Conservation (phyloP, 352 stramenopile genomes). For the Phytophthora capsici region DNA sequence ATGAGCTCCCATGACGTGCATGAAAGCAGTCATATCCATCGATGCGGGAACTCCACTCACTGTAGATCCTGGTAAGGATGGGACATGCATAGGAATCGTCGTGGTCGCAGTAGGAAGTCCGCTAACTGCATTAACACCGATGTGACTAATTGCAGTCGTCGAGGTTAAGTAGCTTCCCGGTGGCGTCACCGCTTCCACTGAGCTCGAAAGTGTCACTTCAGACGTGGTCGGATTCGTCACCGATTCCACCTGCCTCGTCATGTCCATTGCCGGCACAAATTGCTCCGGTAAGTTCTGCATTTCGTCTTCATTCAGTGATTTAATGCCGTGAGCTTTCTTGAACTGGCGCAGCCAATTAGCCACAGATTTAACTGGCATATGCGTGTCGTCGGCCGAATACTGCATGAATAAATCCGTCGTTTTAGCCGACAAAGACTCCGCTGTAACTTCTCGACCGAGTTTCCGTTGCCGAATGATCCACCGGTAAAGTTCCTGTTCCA, state of each 20-base stretch:
- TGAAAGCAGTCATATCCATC: constrained; percentile 21
- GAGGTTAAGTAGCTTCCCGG: constrained; percentile 12
- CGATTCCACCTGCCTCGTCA: constrained; percentile 22
- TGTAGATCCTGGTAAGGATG: background rate
- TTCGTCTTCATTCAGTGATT: constrained; percentile 56
- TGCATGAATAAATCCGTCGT: constrained; percentile 76
- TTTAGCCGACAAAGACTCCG: constrained; percentile 58
- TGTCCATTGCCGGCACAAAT: constrained; percentile 74
- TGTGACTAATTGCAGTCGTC: constrained; percentile 1
- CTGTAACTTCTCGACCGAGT: constrained; percentile 51
- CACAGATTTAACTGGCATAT: constrained; percentile 51
- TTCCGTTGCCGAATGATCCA: constrained; percentile 80
- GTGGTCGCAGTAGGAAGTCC: background rate
- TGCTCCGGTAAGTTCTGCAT: constrained; percentile 54
- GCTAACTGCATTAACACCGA: background rate
- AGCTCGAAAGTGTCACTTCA: background rate
- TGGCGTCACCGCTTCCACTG: background rate
- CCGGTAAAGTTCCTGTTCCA: constrained; percentile 85
- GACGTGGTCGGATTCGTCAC: background rate
- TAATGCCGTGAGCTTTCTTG: constrained; percentile 69
- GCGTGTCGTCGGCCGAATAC: constrained; percentile 50
- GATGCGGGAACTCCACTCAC: background rate
- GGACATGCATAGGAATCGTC: background rate
- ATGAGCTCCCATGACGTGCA: constrained; percentile 9
- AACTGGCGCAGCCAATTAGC: constrained; percentile 74